Percentiles rank a stretch among this genome's conserved stretches.
These are phyloP conservation scores for Bothriochloa decipiens DNA, from an alignment of 176 grass and related monocot genomes.

Conservation along the genomic window DNA sequence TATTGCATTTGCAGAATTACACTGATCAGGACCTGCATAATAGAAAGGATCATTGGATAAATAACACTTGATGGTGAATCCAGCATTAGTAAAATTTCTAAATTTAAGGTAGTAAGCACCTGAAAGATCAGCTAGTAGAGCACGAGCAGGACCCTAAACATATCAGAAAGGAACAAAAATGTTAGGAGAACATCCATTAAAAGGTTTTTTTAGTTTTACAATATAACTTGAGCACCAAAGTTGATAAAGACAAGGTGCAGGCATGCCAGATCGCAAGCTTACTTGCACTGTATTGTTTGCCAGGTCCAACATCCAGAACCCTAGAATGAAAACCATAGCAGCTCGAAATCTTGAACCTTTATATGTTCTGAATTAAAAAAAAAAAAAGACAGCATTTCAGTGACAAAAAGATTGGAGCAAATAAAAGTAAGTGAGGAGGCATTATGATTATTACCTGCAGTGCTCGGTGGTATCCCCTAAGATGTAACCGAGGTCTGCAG, in stretches of 20 bases:
- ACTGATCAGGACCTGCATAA: constrained; percentile 76
- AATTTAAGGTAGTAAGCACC: constrained; percentile 48
- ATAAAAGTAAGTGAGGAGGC: neutral
- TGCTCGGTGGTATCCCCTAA: constrained; percentile 88
- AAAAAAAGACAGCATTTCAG: constrained; percentile 21
- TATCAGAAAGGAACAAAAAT: constrained; percentile 17
- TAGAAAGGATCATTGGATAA: constrained; percentile 11
- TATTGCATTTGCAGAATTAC: constrained; percentile 98
- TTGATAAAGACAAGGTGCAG: neutral
- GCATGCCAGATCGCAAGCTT: constrained; percentile 38
- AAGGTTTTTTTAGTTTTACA: constrained; percentile 10
- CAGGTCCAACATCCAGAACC: constrained; percentile 99
- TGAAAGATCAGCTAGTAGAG: constrained; percentile 95
- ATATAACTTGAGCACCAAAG: neutral
- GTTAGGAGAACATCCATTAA: neutral
- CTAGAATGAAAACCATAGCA: constrained; percentile 79
- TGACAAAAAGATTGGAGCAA: neutral
- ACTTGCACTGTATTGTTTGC: constrained; percentile 99
- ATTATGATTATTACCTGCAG: constrained; percentile 64
- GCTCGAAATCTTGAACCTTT: constrained; percentile 89
- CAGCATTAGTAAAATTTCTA: neutral
- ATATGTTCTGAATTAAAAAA: constrained; percentile 57
- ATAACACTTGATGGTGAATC: neutral
- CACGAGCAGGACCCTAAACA: constrained; percentile 85
- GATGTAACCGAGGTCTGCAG: constrained; percentile 96